These are phyloP conservation scores for Lactarius quietus DNA, from an alignment of 768 basidiomycete genomes.

Conservation along the genomic window DNA sequence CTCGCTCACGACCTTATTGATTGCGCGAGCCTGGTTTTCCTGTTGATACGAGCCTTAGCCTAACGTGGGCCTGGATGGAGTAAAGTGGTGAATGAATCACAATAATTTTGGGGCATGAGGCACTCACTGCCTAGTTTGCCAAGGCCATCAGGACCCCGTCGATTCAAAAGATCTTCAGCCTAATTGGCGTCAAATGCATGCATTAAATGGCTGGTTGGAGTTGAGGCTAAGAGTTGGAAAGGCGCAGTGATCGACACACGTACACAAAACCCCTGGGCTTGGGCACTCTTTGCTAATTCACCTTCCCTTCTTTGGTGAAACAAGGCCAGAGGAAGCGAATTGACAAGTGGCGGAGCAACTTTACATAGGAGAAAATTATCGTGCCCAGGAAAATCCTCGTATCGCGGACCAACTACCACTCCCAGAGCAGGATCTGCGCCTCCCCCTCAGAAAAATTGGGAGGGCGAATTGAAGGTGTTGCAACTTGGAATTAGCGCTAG, in stretches of 20 bases:
- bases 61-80: conserved; percentile 70
- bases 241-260: conserved; percentile 35
- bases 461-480: conserved; percentile 55
- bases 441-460: conserved; percentile 61
- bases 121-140: conserved; percentile 81
- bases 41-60: conserved; percentile 75
- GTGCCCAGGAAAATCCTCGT: conserved; percentile 51
- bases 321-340: conserved; percentile 33
- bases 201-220: conserved; percentile 66
- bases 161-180: conserved; percentile 76
- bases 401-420: conserved; percentile 60
- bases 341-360: conserved; percentile 28
- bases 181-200: conserved; percentile 91
- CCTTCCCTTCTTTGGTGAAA: conserved; percentile 48
- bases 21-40: conserved; percentile 61
- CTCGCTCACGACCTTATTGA: conserved; percentile 74
- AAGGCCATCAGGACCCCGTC: conserved; percentile 86
- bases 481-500: conserved; percentile 77
- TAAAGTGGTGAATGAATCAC: conserved; percentile 19
- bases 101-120: conserved; percentile 17
- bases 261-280: conserved; percentile 81
- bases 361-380: conserved; percentile 30
- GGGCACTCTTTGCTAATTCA: conserved; percentile 84
- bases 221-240: conserved; percentile 23
- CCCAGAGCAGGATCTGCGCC: conserved; percentile 33